Evolutionary conservation across 163 green algal genomes (phyloP), one percentile per base, ranked within the genome.

Genomic region (Scenedesmus sp.): DNA sequence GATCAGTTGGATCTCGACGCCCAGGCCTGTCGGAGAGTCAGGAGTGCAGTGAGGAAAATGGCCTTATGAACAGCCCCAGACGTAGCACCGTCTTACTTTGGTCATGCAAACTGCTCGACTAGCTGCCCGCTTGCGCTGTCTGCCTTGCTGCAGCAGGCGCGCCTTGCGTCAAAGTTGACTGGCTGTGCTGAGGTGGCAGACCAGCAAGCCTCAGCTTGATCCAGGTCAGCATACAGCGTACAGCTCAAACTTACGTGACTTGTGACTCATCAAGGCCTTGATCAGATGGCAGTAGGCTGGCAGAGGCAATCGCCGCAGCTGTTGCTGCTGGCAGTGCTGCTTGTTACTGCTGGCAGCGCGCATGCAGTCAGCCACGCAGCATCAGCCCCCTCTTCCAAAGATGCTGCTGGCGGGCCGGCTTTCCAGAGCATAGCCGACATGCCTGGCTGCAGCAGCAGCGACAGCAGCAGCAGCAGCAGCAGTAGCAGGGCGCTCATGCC

Each of bases 371-470:
- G 60, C 34, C 34, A 81, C 12, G 20, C 62, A 89, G 60, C 62
- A 88, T 34, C 84, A 89, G 34, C 26, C 59, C 12, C 66, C 10
- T 23, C 62, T 54, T 23, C 84, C 52, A 55, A 67, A 52, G 16
- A 15, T 20, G 60, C 84, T 62, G 84, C 84, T 18, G 62, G 26
- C 54, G 13, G 59, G 20, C n/a, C 62, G 12, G 84, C 60, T 12
- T 81, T 79, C 18, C 12, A 62, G 10, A 89, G 84, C 62, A 89
- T 81, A 62, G 62, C 59, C 52, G 62, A 60, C 10, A 89, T 89
- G 59, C 59, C 60, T 9, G 84, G 60, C 55, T 81, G 84, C 62
- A 89, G 84, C 84, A 89, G 84, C 34, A 82, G 62, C 62, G 10
- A 34, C 66, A 64, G 64, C 34, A 26, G 26, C 60, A 60, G 55